These are phyloP conservation scores for Coemansia sp. DNA, from an alignment of 192 early-diverging fungal genomes.

Conservation along the genomic window DNA sequence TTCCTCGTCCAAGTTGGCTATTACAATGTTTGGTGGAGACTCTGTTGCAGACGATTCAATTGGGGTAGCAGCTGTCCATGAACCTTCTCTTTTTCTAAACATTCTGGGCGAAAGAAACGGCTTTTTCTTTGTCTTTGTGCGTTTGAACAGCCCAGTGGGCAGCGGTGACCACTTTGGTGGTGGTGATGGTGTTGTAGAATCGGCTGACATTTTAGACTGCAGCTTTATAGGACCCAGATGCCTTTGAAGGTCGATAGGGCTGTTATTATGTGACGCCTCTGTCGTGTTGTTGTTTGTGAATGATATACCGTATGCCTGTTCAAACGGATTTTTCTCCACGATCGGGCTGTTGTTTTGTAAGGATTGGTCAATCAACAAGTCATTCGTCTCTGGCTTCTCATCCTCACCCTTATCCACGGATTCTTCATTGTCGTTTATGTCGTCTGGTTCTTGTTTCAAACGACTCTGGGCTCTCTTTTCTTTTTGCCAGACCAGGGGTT, in stretches of 20 bases:
- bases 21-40: neutral
- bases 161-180: neutral
- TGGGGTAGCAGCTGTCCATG: neutral
- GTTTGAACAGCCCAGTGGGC: neutral
- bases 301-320: neutral
- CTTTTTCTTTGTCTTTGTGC: neutral
- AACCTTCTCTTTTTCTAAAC: neutral
- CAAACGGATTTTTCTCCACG: constrained; percentile 3
- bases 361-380: too few species aligned
- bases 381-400: neutral
- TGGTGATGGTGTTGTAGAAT: neutral
- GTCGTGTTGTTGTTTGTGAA: neutral
- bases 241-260: neutral
- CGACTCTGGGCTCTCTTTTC: neutral
- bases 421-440: neutral
- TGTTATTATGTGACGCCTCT: neutral
- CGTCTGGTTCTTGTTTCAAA: neutral
- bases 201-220: too few species aligned
- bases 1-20: constrained; percentile 4
- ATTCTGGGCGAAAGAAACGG: neutral
- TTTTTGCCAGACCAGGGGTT: neutral
- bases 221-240: too few species aligned
- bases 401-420: neutral
- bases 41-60: too few species aligned
- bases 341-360: neutral